Conservation (phyloP, 1,284 basidiomycete species). For the Tremellales sp. region DNA sequence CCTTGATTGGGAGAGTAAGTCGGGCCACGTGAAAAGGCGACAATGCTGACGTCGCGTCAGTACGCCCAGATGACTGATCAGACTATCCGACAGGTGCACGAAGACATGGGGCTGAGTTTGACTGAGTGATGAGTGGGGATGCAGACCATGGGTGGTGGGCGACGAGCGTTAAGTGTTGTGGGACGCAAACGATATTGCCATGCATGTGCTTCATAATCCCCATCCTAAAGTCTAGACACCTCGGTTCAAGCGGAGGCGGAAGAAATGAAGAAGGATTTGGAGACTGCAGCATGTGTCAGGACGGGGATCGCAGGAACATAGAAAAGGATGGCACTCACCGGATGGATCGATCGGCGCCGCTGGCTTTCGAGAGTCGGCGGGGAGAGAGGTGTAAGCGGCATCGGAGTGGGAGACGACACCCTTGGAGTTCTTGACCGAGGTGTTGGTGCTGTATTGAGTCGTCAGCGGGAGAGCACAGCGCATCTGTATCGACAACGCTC, state of each 20-base stretch:
- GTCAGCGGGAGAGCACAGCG: background rate
- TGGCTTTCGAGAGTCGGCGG: slow-evolving; percentile 73
- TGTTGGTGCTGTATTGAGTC: slow-evolving; percentile 51
- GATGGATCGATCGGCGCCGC: slow-evolving; percentile 83
- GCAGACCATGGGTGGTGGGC: background rate
- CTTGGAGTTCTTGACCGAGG: slow-evolving; percentile 68
- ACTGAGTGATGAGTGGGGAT: slow-evolving; percentile 19
- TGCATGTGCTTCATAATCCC: background rate
- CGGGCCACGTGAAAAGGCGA: background rate
- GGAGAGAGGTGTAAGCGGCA: slow-evolving; percentile 63
- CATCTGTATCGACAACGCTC: slow-evolving; percentile 39
- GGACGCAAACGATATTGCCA: background rate
- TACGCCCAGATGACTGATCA: slow-evolving; percentile 36
- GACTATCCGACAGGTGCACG: slow-evolving; percentile 40
- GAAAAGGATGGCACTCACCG: slow-evolving; percentile 54
- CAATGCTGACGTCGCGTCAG: slow-evolving; percentile 22
- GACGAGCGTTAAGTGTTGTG: background rate
- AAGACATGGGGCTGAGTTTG: slow-evolving; percentile 37
- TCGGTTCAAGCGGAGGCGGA: slow-evolving; percentile 64
- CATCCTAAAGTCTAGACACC: background rate
- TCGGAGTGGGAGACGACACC: slow-evolving; percentile 65
- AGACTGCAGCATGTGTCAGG: slow-evolving; percentile 23
- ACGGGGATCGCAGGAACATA: slow-evolving; percentile 1
- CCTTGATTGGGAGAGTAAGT: slow-evolving; percentile 42
- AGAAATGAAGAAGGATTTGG: slow-evolving; percentile 47